These are phyloP conservation scores for Wickerhamiella parazyma DNA, from an alignment of 805 yeast genomes.

Conservation along the genomic window DNA sequence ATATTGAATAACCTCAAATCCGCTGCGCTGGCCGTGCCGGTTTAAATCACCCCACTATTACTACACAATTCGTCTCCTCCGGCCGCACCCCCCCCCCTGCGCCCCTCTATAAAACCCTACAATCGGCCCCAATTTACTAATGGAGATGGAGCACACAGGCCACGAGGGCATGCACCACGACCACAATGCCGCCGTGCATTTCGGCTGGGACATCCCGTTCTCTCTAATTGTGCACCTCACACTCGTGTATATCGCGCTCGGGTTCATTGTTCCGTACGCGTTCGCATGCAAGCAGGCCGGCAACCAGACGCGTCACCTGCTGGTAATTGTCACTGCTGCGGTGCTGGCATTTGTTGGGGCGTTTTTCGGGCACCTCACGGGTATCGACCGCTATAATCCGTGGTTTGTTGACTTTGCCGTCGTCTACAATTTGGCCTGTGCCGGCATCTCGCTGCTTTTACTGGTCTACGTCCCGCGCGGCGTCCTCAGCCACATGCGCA, in stretches of 20 bases:
- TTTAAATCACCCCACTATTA: too few relatives aligned
- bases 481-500: conserved; percentile 24
- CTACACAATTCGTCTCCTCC: too few relatives aligned
- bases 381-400: conserved; percentile 25
- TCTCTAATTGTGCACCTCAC: conserved; percentile 24
- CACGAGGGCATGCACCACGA: conserved; percentile 12
- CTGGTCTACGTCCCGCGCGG: conserved; percentile 28
- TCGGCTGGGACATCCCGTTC: conserved; percentile 13
- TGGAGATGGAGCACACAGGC: background rate
- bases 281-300: conserved; percentile 30
- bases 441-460: conserved; percentile 27
- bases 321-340: conserved; percentile 26
- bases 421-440: conserved; percentile 23
- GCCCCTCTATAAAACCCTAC: too few relatives aligned
- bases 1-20: too few relatives aligned
- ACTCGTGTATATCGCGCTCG: conserved; percentile 27
- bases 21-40: too few relatives aligned
- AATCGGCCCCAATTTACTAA: background rate
- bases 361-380: conserved; percentile 28
- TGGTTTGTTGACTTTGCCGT: conserved; percentile 27
- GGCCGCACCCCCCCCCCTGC: too few relatives aligned
- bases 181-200: conserved; percentile 13
- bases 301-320: conserved; percentile 25
- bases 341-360: conserved; percentile 28
- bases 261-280: conserved; percentile 29